phyloP scores from a whole-genome alignment of 306 rosid genomes.

The Prunus mira region DNA sequence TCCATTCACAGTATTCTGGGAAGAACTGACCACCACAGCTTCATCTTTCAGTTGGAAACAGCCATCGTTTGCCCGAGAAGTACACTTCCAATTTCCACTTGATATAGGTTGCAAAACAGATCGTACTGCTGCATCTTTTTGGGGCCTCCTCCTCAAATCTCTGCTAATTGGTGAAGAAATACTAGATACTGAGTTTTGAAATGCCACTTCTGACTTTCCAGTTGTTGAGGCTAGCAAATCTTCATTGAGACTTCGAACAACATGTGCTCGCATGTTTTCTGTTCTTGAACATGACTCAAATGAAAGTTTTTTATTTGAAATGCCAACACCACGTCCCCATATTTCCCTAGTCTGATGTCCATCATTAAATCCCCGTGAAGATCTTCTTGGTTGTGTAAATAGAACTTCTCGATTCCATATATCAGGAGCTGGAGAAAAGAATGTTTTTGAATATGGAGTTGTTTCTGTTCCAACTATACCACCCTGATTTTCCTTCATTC shows the following conservation, averaged over 20 bases:
- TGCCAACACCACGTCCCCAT: conserved; percentile 32
- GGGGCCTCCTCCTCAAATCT: conserved; percentile 32
- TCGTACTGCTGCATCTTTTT: conserved; percentile 17
- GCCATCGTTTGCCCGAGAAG: conserved; percentile 1
- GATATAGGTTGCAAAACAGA: conserved; percentile 1
- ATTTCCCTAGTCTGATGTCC: conserved; percentile 38
- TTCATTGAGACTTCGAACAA: conserved; percentile 7
- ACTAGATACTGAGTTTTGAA: not conserved
- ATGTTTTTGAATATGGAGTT: conserved; percentile 29
- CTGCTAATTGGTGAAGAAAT: conserved; percentile 12
- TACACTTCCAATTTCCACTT: not conserved
- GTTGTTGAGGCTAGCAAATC: not conserved
- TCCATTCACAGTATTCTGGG: conserved; percentile 8
- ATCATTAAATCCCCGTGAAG: conserved; percentile 48
- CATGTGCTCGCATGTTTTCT: conserved; percentile 10
- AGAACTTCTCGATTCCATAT: conserved; percentile 33
- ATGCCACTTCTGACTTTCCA: not conserved
- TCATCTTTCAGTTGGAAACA: conserved; percentile 11
- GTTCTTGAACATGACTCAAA: conserved; percentile 5
- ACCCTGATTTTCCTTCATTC: conserved; percentile 28
- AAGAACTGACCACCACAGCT: not conserved
- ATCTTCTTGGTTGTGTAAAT: conserved; percentile 49
- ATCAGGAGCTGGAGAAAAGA: conserved; percentile 39
- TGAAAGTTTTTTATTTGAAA: conserved; percentile 44
- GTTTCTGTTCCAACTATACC: conserved; percentile 29